Percentiles rank a stretch among this genome's conserved stretches.
phyloP scores from a whole-genome alignment of 345 rosid genomes.

The Anacardium occidentale region DNA sequence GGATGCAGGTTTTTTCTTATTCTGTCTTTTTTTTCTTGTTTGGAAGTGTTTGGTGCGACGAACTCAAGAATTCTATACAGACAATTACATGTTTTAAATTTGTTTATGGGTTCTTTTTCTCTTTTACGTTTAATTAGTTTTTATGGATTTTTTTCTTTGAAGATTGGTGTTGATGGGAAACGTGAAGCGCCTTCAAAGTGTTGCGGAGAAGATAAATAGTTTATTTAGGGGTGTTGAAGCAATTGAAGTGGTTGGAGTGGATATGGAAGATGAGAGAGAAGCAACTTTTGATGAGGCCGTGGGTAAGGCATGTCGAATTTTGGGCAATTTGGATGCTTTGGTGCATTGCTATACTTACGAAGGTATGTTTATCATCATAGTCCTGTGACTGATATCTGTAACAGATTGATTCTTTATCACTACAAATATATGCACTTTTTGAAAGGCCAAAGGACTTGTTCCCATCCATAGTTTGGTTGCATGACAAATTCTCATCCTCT shows the following conservation, averaged over 20 bases:
- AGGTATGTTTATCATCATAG: conserved; percentile 40
- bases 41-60: background rate
- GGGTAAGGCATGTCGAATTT: conserved; percentile 49
- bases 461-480: no score
- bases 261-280: conserved; percentile 78
- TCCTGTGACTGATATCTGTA: background rate
- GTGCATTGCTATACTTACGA: conserved; percentile 66
- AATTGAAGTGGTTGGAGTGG: conserved; percentile 58
- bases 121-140: background rate
- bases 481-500: no score
- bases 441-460: no score
- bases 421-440: no score
- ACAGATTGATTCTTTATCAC: background rate
- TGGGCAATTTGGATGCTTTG: conserved; percentile 76
- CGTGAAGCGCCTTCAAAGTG: conserved; percentile 43
- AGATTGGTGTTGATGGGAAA: conserved; percentile 91
- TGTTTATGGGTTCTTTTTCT: background rate
- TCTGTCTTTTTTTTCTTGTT: background rate
- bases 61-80: background rate
- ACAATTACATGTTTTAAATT: no score
- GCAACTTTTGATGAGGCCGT: conserved; percentile 69
- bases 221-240: conserved; percentile 31
- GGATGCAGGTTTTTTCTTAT: conserved; percentile 67
- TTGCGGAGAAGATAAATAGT: conserved; percentile 41
- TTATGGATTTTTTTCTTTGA: background rate